Conservation (phyloP, 1,284 basidiomycete genomes). For the Ceratorhiza oryzae-sativae region DNA sequence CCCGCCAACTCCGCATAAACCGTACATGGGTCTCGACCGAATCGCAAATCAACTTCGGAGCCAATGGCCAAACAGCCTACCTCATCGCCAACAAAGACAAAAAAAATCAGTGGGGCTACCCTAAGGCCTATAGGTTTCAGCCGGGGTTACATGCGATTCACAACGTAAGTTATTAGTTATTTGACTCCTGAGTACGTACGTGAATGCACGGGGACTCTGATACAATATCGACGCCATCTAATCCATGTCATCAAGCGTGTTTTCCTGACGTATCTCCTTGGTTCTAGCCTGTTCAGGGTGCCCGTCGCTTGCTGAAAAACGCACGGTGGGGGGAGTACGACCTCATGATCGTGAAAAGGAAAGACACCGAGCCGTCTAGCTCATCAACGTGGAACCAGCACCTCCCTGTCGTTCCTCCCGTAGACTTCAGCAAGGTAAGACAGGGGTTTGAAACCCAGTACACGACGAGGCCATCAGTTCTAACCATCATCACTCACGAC, state of each 20-base stretch:
- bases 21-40: conserved; percentile 62
- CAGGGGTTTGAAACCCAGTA: background rate
- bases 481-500: background rate
- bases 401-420: conserved; percentile 21
- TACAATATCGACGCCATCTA: conserved; percentile 36
- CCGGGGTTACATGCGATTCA: conserved; percentile 62
- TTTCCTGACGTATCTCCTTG: background rate
- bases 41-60: conserved; percentile 60
- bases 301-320: conserved; percentile 62
- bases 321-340: conserved; percentile 72
- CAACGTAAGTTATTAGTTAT: conserved; percentile 51
- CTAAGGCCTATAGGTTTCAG: conserved; percentile 64
- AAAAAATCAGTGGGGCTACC: conserved; percentile 63
- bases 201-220: background rate
- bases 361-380: conserved; percentile 45
- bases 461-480: background rate
- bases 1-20: conserved; percentile 62
- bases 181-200: conserved; percentile 35
- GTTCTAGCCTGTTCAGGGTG: conserved; percentile 61
- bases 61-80: conserved; percentile 61
- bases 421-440: conserved; percentile 38
- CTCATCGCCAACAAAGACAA: conserved; percentile 66
- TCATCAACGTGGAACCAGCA: conserved; percentile 41
- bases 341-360: conserved; percentile 58
- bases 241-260: conserved; percentile 40